A percentile compares a stretch with the other conserved stretches of the same genome.
These are phyloP conservation scores for Lentinula edodes DNA, from an alignment of 768 basidiomycete genomes.

Conservation along the genomic window DNA sequence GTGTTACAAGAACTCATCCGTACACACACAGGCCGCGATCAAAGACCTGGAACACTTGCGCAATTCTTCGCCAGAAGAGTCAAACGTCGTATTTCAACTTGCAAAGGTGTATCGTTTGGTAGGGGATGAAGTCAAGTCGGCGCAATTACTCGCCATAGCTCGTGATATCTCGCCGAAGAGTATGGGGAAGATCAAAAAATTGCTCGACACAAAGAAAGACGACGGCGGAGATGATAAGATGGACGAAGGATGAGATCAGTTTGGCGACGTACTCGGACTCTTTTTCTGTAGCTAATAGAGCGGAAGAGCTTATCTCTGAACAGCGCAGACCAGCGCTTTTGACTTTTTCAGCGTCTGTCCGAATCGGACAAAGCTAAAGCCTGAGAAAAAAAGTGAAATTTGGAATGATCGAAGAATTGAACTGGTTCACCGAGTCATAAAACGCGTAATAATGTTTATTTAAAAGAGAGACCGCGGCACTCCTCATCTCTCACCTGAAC, in stretches of 20 bases:
- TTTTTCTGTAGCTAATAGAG: not conserved
- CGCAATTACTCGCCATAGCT: conserved; percentile 82
- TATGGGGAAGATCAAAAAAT: conserved; percentile 73
- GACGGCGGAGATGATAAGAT: conserved; percentile 56
- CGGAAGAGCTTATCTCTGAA: not conserved
- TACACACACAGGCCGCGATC: conserved; percentile 60
- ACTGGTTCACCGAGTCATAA: conserved; percentile 5
- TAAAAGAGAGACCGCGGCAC: not conserved
- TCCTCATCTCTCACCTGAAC: conserved; percentile 4
- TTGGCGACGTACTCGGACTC: not conserved
- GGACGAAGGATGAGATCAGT: conserved; percentile 61
- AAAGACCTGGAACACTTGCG: conserved; percentile 76
- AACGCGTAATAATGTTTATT: not conserved
- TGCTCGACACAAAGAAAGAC: conserved; percentile 67
- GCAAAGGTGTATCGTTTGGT: conserved; percentile 85
- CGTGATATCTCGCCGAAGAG: conserved; percentile 94
- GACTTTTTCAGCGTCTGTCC: not conserved
- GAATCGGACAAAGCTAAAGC: not conserved
- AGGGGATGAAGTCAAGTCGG: conserved; percentile 74
- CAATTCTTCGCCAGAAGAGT: conserved; percentile 86
- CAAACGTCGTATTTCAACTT: conserved; percentile 94
- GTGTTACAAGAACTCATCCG: conserved; percentile 18
- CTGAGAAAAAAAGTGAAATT: not conserved
- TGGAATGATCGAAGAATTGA: conserved; percentile 5
- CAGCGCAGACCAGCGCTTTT: not conserved